phyloP scores from a whole-genome alignment of 2,329 filamentous ascomycete species.

The Scedosporium dehoogii region DNA sequence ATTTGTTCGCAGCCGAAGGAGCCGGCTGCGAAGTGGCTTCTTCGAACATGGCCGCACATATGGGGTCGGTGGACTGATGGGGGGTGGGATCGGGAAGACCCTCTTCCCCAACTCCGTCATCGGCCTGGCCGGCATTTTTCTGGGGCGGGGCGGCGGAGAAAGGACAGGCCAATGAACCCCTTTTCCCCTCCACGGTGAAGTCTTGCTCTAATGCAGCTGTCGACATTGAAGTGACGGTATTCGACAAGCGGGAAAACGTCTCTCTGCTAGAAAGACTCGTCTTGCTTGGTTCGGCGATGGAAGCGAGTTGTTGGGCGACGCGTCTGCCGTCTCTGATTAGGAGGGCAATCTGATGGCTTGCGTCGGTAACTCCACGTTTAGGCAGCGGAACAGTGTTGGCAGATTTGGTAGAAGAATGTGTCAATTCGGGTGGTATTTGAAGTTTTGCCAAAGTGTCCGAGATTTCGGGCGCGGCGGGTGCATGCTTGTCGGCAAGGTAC shows the following conservation, averaged over 20 bases:
- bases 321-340: constrained; percentile 55
- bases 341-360: constrained; percentile 49
- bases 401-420: constrained; percentile 36
- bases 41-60: constrained; percentile 54
- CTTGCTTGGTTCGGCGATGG: constrained; percentile 39
- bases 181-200: constrained; percentile 78
- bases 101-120: constrained; percentile 16
- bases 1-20: constrained; percentile 50
- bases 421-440: constrained; percentile 47
- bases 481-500: constrained; percentile 57
- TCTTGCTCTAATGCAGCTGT: constrained; percentile 67
- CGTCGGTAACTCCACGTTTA: constrained; percentile 30
- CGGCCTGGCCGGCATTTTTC: constrained; percentile 11
- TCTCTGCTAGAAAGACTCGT: constrained; percentile 35
- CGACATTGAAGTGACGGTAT: constrained; percentile 45
- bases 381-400: constrained; percentile 44
- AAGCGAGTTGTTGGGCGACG: constrained; percentile 43
- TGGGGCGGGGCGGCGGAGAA: constrained; percentile 42
- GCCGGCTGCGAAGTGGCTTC: constrained; percentile 46
- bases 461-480: constrained; percentile 54
- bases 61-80: constrained; percentile 46
- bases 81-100: constrained; percentile 27
- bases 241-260: constrained; percentile 32
- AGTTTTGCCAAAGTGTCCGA: constrained; percentile 57
- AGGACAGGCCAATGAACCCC: constrained; percentile 70